Conservation (phyloP, 2,329 filamentous ascomycete species). For the Cercospora brassicicola region DNA sequence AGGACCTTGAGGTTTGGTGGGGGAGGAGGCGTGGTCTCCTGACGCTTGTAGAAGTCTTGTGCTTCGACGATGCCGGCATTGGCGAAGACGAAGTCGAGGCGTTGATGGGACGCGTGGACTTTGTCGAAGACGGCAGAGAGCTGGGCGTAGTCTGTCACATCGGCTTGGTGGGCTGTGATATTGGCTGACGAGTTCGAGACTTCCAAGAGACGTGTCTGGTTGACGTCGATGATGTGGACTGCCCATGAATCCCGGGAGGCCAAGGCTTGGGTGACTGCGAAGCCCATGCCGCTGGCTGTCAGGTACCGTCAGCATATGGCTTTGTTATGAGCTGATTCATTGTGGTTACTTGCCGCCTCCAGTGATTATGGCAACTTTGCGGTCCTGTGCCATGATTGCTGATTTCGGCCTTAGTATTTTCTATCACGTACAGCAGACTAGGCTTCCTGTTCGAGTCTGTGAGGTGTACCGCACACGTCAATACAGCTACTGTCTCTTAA, state of each 20-base stretch:
- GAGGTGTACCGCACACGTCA: background rate
- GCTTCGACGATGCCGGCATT: slow-evolving; percentile 51
- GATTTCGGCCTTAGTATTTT: background rate
- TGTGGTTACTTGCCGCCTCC: slow-evolving; percentile 28
- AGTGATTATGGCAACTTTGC: slow-evolving; percentile 32
- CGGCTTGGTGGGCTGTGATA: slow-evolving; percentile 42
- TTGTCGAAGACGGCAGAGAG: slow-evolving; percentile 42
- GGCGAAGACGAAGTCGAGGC: slow-evolving; percentile 52
- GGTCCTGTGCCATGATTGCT: slow-evolving; percentile 11
- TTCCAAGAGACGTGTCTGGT: slow-evolving; percentile 37
- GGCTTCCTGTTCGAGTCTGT: background rate
- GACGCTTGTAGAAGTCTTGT: slow-evolving; percentile 44
- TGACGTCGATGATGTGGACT: slow-evolving; percentile 46
- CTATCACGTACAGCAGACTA: background rate
- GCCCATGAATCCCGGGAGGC: slow-evolving; percentile 41
- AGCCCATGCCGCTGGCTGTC: slow-evolving; percentile 46
- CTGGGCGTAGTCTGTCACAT: slow-evolving; percentile 42
- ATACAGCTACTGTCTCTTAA: background rate
- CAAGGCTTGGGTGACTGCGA: slow-evolving; percentile 43
- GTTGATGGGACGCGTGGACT: slow-evolving; percentile 34
- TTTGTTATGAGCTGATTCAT: too few relatives aligned
- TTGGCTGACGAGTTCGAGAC: slow-evolving; percentile 33
- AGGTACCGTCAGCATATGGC: background rate
- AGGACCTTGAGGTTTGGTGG: slow-evolving; percentile 40
- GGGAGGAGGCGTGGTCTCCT: slow-evolving; percentile 30